A percentile compares a stretch with the other conserved stretches of the same genome.
These are phyloP conservation scores for Eutypa lata DNA, from an alignment of 2,329 filamentous ascomycete species.

Conservation along the genomic window DNA sequence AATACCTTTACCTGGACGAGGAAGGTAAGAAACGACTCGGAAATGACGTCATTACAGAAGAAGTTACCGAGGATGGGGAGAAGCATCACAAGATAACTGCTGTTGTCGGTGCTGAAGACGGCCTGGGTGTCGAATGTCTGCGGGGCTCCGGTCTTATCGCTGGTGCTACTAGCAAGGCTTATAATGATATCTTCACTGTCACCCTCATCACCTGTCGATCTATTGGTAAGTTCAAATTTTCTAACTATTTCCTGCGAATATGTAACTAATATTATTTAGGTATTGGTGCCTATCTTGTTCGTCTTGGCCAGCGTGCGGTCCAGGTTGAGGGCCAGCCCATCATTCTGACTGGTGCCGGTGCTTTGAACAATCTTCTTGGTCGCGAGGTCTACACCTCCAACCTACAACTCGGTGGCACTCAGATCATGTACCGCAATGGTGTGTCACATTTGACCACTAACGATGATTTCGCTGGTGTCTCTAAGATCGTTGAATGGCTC, in stretches of 20 bases:
- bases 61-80: conserved; percentile 82
- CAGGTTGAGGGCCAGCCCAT: conserved; percentile 99
- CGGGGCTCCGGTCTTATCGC: conserved; percentile 97
- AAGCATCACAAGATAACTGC: conserved; percentile 91
- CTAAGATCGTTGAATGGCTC: conserved; percentile 97
- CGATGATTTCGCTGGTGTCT: conserved; percentile 96
- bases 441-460: conserved; percentile 98
- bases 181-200: conserved; percentile 98
- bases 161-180: conserved; percentile 92
- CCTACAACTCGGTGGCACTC: conserved; percentile 97
- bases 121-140: conserved; percentile 95
- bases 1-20: conserved; percentile 91
- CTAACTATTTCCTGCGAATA: neutral
- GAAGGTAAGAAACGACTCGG: conserved; percentile 85
- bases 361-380: conserved; percentile 96
- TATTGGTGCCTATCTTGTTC: conserved; percentile 98
- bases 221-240: conserved; percentile 62
- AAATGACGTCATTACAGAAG: conserved; percentile 84
- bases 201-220: conserved; percentile 97
- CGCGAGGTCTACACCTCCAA: conserved; percentile 99
- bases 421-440: conserved; percentile 99
- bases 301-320: conserved; percentile 95
- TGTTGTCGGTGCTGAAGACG: conserved; percentile 88
- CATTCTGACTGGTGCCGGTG: conserved; percentile 94
- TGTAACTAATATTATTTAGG: conserved; percentile 42